A percentile compares a stretch with the other conserved stretches of the same genome.
Evolutionary conservation across 108 stramenopile genomes (phyloP).

Genomic region (Cyclotella baltica): DNA sequence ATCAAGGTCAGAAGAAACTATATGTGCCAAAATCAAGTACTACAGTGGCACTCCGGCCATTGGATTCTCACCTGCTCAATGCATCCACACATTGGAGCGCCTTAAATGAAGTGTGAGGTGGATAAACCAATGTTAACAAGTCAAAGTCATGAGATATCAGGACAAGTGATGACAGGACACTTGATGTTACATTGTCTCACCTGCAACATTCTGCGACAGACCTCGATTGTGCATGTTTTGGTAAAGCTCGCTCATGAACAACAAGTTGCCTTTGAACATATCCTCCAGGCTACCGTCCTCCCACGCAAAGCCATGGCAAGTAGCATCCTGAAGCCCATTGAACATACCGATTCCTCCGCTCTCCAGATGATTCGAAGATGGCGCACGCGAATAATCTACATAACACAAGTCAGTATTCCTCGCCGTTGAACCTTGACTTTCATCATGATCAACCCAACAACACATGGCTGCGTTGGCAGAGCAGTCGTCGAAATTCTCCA

Average conservation of each 20-base stretch:
- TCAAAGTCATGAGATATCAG: background rate
- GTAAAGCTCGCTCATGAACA: background rate
- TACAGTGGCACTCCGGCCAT: background rate
- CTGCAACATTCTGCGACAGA: slow-evolving; percentile 11
- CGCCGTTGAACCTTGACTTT: background rate
- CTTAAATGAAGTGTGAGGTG: background rate
- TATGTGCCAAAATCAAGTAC: background rate
- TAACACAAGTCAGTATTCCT: slow-evolving; percentile 11
- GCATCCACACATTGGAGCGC: slow-evolving; percentile 14
- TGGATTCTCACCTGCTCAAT: slow-evolving; percentile 4
- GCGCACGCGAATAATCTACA: slow-evolving; percentile 8
- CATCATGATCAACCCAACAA: slow-evolving; percentile 12
- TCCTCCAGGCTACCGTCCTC: background rate
- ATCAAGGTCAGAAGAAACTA: background rate
- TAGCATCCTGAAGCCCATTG: background rate
- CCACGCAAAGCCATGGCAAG: slow-evolving; percentile 16
- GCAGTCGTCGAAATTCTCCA: slow-evolving; percentile 3
- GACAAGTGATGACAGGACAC: background rate
- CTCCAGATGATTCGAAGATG: background rate
- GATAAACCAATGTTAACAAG: background rate
- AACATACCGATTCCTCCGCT: background rate
- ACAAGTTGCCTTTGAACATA: slow-evolving; percentile 8
- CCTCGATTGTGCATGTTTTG: slow-evolving; percentile 13
- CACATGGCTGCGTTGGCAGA: slow-evolving; percentile 3
- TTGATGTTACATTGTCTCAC: background rate